A percentile compares a stretch with the other conserved stretches of the same genome.
Evolutionary conservation across 352 stramenopile genomes (phyloP).

Genomic region (Pythium monospermum): DNA sequence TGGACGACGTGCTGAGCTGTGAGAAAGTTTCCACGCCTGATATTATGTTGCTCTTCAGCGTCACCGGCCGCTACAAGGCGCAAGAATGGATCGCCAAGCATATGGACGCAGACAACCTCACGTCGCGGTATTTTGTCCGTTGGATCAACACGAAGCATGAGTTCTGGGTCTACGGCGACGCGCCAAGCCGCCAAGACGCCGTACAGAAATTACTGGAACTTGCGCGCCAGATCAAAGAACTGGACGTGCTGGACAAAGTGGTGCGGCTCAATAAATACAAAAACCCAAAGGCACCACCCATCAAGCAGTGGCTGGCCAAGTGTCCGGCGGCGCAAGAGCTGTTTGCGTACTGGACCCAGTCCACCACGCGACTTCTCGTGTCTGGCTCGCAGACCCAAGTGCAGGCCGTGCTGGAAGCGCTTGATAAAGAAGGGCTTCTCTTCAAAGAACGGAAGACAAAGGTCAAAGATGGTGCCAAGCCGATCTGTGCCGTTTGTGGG

Average conservation of each 20-base stretch:
- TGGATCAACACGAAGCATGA: slow-evolving; percentile 21
- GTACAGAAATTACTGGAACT: slow-evolving; percentile 1
- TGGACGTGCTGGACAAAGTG: slow-evolving; percentile 11
- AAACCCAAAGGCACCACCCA: neutral
- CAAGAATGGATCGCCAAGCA: slow-evolving; percentile 7
- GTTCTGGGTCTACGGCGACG: slow-evolving; percentile 22
- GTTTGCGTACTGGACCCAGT: slow-evolving; percentile 6
- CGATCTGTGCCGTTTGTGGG: slow-evolving; percentile 1
- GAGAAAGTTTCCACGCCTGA: slow-evolving; percentile 14
- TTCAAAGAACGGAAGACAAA: neutral
- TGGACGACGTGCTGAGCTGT: slow-evolving; percentile 6
- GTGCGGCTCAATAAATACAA: slow-evolving; percentile 9
- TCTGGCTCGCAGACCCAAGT: slow-evolving; percentile 8
- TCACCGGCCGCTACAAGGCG: slow-evolving; percentile 9
- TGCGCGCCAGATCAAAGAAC: slow-evolving; percentile 8
- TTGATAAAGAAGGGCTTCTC: slow-evolving; percentile 1
- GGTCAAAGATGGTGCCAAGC: neutral
- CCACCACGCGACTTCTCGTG: neutral
- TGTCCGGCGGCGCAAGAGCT: slow-evolving; percentile 1
- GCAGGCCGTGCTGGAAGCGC: slow-evolving; percentile 1
- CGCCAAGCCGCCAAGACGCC: neutral
- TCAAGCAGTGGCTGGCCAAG: neutral
- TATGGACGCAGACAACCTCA: slow-evolving; percentile 1
- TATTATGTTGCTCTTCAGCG: slow-evolving; percentile 13
- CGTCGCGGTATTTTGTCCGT: slow-evolving; percentile 11